These are phyloP conservation scores for Calamus simplicifolius DNA, from an alignment of 176 grass and related monocot species.

Conservation along the genomic window DNA sequence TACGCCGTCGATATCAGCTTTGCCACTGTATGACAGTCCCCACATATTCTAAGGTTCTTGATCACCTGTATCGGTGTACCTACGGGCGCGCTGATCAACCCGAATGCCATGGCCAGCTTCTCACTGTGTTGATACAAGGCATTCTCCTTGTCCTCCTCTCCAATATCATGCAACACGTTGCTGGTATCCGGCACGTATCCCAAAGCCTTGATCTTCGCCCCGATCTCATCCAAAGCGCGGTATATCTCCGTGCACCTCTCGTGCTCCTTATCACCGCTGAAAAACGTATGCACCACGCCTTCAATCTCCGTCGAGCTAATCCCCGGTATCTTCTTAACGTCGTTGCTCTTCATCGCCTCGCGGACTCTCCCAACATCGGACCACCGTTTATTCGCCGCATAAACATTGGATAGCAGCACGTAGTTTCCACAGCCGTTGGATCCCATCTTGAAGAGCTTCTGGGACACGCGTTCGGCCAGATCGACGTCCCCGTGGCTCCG, in stretches of 20 bases:
- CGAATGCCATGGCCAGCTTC: constrained; percentile 80
- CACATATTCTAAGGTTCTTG: constrained; percentile 82
- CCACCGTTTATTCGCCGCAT: constrained; percentile 64
- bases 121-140: constrained; percentile 73
- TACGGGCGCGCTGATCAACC: constrained; percentile 47
- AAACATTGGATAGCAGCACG: constrained; percentile 83
- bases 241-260: constrained; percentile 55
- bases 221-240: constrained; percentile 44
- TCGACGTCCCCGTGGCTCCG: constrained; percentile 58
- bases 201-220: constrained; percentile 44
- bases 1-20: constrained; percentile 86
- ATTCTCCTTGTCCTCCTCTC: constrained; percentile 77
- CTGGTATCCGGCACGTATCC: constrained; percentile 72
- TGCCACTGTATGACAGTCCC: constrained; percentile 66
- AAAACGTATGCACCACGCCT: constrained; percentile 64
- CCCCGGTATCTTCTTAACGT: constrained; percentile 66
- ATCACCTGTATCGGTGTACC: constrained; percentile 56
- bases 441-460: constrained; percentile 53
- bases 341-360: constrained; percentile 57
- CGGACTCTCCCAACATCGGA: constrained; percentile 57
- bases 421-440: constrained; percentile 77
- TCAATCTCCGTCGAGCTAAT: constrained; percentile 75
- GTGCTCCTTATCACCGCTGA: constrained; percentile 69
- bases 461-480: constrained; percentile 52
- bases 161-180: constrained; percentile 75